Evolutionary conservation across 108 stramenopile species (phyloP).

Genomic region (Nitzschia palea): DNA sequence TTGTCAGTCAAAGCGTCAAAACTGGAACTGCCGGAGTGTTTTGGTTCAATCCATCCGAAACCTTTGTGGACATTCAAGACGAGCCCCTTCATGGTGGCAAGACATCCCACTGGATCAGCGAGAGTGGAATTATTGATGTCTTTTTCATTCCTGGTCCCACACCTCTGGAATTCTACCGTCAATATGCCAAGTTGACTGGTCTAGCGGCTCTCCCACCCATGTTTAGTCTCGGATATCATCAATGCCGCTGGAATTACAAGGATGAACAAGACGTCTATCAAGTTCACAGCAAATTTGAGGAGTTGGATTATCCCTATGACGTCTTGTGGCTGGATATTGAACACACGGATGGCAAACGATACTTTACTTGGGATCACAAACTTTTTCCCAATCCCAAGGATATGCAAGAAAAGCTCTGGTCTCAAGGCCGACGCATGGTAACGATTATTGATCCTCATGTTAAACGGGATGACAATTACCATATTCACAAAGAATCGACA

Average conservation of each 20-base stretch:
- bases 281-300: conserved; percentile 94
- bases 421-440: conserved; percentile 95
- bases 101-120: conserved; percentile 93
- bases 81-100: conserved; percentile 29
- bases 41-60: conserved; percentile 99
- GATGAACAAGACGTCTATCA: conserved; percentile 94
- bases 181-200: conserved; percentile 93
- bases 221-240: conserved; percentile 98
- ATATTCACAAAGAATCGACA: conserved; percentile 95
- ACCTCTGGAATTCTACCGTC: conserved; percentile 73
- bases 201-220: conserved; percentile 87
- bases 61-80: conserved; percentile 92
- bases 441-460: conserved; percentile 99
- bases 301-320: conserved; percentile 98
- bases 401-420: conserved; percentile 92
- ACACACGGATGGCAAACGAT: conserved; percentile 99
- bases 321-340: conserved; percentile 99
- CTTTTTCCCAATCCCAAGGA: conserved; percentile 90
- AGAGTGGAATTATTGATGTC: conserved; percentile 87
- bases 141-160: conserved; percentile 86
- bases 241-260: conserved; percentile 99
- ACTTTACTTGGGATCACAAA: conserved; percentile 98
- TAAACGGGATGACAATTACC: conserved; percentile 91
- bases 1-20: conserved; percentile 67
- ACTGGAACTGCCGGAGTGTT: conserved; percentile 91